Base-by-base conservation (phyloP, 139 green algal genomes). In the Mychonastes homosphaera region DNA sequence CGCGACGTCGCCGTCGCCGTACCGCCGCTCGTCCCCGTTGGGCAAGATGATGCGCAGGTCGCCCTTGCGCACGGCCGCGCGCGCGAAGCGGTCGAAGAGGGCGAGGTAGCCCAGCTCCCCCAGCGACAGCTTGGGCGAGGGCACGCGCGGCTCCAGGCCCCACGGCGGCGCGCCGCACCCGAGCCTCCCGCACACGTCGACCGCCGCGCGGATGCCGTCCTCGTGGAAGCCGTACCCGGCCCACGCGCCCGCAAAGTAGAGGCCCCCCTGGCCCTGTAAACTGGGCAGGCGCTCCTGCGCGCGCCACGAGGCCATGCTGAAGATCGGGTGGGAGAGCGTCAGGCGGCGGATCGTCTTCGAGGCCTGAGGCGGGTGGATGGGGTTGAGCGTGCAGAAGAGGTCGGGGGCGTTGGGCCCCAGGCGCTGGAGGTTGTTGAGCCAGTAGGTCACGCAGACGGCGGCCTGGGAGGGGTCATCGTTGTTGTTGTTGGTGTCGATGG, bases 141-240 rank as follows among this genome's bases (percentile, higher is more conserved):
- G 83, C 19, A 84, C 59, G 5, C 39, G 16, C 12, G 51, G 57
- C 58, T 48, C 36, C 54, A 21, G 12, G 3, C 3, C 58, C 1
- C 24, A 67, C 63, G 58, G 41, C 4, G 59, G 56, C 47, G 64
- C 63, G 64, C 70, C 75, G 23, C 46, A 59, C 21, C 60, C 60
- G 56, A 65, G 78, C 74, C 0, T 73, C 86, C 4, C 72, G n/a
- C n/a, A n/a, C n/a, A n/a, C n/a, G n/a, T n/a, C 72, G 23, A 96
- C 72, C 1, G 71, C 84, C 2, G 78, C 69, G 41, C 71, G 72
- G 55, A 98, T 87, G 55, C 90, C 91, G 67, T 98, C 91, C 73
- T 98, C 91, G 63, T 98, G 91, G 73, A 98, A 98, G 15, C 91
- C 91, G 52, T 96, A 97, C 2, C 85, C 79, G 27, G 69, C 78